Base-by-base conservation (phyloP, 1,284 basidiomycete genomes). In the Trametes hirsuta region DNA sequence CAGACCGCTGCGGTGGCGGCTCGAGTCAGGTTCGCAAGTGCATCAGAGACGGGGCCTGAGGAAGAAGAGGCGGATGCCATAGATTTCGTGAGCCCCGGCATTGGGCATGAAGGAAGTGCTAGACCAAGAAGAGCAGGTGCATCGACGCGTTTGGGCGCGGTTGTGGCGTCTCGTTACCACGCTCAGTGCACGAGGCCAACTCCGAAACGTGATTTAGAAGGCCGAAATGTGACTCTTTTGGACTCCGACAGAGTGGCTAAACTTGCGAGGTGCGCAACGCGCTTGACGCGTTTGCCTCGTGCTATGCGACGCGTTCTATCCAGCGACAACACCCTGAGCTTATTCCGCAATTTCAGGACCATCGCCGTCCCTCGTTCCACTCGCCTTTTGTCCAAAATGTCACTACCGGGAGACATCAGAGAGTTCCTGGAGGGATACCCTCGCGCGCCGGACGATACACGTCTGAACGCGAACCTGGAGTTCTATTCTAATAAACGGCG, bases 391-490 rank as follows among this genome's bases (percentile, higher is more conserved):
- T 36, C 36, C 5, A 55, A 11, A 4, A 68, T 69, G 64, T 42
- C 59, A n/a, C 58, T 82, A 50, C 87, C 87, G 42, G 72, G 73
- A 64, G 88, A 89, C 68, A 77, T 90, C 25, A 77, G 77, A 66
- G 79, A 83, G 55, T 92, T 92, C 71, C 76, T 91, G 44, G 78
- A 81, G 39, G 77, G 76, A 21, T 91, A 92, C 68, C 86, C 85
- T 5, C 73, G 71, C 58, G 68, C 74, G 21, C 65, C 67, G 14
- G 78, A 83, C 64, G 75, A 85, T 63, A 57, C 70, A 11, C 63
- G 67, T 22, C 69, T 70, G 44, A 77, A 75, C 14, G 77, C 74
- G 2, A 93, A 92, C 69, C 71, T 85, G 42, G 71, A 79, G 46
- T 93, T 93, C 73, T 91, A 91, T 72, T 78, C 76, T 34, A 87